Percentiles rank a stretch among this genome's conserved stretches.
Conservation (phyloP, 768 basidiomycete genomes). For the Tylopilus balloui region DNA sequence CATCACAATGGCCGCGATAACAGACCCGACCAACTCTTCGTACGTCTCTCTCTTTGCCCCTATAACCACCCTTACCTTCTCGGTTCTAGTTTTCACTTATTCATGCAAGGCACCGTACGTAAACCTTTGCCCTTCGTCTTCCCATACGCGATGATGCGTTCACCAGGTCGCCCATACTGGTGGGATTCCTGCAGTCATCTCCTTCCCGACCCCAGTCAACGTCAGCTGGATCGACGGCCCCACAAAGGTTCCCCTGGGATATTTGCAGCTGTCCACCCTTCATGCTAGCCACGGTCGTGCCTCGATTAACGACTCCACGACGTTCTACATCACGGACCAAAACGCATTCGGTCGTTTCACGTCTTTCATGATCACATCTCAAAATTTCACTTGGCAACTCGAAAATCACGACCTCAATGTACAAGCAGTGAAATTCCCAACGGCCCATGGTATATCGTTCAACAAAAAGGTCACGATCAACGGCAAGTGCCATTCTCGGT, state of each 20-base stretch:
- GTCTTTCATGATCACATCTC: slow-evolving; percentile 56
- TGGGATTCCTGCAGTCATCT: slow-evolving; percentile 57
- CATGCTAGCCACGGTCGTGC: slow-evolving; percentile 53
- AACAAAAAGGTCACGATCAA: slow-evolving; percentile 55
- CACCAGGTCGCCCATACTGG: slow-evolving; percentile 62
- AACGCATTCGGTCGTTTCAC: slow-evolving; percentile 61
- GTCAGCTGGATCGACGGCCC: slow-evolving; percentile 55
- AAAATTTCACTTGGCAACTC: slow-evolving; percentile 66
- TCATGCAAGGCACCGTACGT: slow-evolving; percentile 51
- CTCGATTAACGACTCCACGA: slow-evolving; percentile 54
- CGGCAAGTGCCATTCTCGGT: slow-evolving; percentile 33
- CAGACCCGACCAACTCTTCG: slow-evolving; percentile 53
- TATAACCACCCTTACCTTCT: slow-evolving; percentile 3
- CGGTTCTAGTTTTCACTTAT: slow-evolving; percentile 44
- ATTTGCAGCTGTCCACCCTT: slow-evolving; percentile 45
- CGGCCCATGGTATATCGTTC: slow-evolving; percentile 61
- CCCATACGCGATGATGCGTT: not conserved
- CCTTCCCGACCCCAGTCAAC: slow-evolving; percentile 52
- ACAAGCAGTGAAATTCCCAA: slow-evolving; percentile 63
- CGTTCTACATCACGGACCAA: slow-evolving; percentile 53
- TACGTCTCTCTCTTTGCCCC: slow-evolving; percentile 28
- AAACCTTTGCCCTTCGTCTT: not conserved
- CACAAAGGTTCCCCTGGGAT: slow-evolving; percentile 49
- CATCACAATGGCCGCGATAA: slow-evolving; percentile 49
- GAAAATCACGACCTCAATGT: slow-evolving; percentile 53